Evolutionary conservation across 306 rosid species (phyloP).

Genomic region (Cucumis sativus): DNA sequence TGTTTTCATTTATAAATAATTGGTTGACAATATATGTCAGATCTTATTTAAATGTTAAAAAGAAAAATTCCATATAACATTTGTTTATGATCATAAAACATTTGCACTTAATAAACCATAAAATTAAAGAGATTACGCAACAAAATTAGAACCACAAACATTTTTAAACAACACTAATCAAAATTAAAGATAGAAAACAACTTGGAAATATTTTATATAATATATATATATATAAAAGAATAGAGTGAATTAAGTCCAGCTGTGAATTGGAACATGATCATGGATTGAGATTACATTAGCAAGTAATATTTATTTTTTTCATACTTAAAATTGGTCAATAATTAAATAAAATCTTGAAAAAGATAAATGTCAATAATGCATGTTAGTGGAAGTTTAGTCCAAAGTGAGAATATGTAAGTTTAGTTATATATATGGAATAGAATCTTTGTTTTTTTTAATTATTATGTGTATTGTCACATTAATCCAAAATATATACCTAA

Average conservation of each 20-base stretch:
- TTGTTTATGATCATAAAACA: neutral
- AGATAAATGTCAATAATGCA: neutral
- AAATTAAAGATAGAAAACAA: neutral
- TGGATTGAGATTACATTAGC: neutral
- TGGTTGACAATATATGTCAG: neutral
- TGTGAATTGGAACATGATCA: neutral
- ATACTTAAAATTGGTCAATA: neutral
- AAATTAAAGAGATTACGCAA: neutral
- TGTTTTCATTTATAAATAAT: neutral
- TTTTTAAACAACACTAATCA: neutral
- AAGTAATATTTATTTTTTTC: neutral
- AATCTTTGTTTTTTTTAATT: neutral
- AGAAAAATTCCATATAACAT: neutral
- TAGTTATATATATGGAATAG: neutral
- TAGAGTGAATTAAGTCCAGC: neutral
- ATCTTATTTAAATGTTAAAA: neutral
- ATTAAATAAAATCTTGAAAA: neutral
- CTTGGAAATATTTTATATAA: neutral
- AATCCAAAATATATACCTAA: neutral
- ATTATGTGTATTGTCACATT: neutral
- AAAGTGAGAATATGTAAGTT: neutral
- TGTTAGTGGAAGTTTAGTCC: neutral
- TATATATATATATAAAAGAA: neutral
- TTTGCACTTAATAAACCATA: neutral
- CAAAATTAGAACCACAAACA: neutral